Evolutionary conservation across 352 stramenopile genomes (phyloP).

Genomic region (Blastocystis hominis): DNA sequence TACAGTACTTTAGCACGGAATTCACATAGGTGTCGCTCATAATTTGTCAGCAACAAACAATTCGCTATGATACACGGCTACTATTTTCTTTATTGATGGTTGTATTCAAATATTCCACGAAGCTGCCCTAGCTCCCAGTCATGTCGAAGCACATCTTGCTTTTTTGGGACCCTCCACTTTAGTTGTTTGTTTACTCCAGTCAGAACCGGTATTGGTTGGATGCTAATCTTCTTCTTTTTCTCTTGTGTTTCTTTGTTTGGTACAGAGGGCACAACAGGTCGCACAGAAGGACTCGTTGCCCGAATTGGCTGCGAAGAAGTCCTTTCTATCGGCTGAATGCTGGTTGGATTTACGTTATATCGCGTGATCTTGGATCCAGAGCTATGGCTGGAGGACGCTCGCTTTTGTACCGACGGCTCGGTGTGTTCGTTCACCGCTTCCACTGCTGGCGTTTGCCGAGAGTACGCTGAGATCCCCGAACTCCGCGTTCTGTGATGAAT

Average conservation of each 20-base stretch:
- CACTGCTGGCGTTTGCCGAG: neutral
- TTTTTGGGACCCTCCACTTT: neutral
- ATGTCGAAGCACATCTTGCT: neutral
- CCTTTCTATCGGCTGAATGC: neutral
- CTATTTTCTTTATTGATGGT: neutral
- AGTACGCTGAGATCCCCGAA: neutral
- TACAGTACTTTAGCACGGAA: neutral
- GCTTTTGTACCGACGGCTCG: no score
- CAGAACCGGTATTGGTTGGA: neutral
- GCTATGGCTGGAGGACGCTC: no score
- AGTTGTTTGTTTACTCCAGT: neutral
- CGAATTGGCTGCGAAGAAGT: neutral
- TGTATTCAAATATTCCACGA: neutral
- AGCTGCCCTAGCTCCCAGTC: neutral
- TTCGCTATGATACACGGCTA: neutral
- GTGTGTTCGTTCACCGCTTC: neutral
- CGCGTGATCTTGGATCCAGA: neutral
- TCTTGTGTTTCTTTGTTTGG: neutral
- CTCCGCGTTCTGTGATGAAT: neutral
- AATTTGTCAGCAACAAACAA: neutral
- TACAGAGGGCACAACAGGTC: neutral
- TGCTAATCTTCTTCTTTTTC: neutral
- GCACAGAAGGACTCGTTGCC: neutral
- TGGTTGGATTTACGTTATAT: neutral
- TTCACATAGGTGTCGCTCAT: neutral